Conservation (phyloP, 768 basidiomycete species). For the Saitozyma podzolica region DNA sequence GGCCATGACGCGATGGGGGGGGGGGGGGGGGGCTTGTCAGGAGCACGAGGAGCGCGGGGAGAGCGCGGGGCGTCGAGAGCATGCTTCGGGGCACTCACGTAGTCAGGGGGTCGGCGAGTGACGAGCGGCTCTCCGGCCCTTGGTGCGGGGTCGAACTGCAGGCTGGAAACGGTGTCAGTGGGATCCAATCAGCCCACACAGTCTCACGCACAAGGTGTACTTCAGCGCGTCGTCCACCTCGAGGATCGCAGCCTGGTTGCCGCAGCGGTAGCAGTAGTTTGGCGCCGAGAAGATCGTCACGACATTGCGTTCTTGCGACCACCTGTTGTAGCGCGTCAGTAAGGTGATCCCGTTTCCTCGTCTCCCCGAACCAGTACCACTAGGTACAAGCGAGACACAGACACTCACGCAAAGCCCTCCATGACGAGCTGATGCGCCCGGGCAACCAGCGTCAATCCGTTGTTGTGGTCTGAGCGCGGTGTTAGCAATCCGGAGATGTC, state of each 20-base stretch:
- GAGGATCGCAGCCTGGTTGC: conserved; percentile 99
- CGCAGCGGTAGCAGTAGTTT: conserved; percentile 99
- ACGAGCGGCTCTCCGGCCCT: conserved; percentile 98
- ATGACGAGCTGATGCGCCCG: conserved; percentile 91
- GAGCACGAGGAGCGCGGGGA: neutral
- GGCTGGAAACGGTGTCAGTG: conserved; percentile 58
- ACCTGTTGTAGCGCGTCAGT: conserved; percentile 65
- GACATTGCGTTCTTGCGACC: conserved; percentile 98
- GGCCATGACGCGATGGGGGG: no score
- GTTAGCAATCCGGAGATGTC: conserved; percentile 1
- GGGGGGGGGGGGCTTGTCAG: neutral
- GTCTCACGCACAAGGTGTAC: conserved; percentile 55
- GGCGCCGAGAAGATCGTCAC: conserved; percentile 99
- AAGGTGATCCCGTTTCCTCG: no score
- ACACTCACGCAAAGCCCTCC: conserved; percentile 49
- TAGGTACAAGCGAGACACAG: neutral
- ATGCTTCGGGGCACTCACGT: conserved; percentile 35
- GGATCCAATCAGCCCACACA: conserved; percentile 14
- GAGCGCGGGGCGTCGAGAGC: no score
- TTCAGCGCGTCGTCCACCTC: conserved; percentile 77
- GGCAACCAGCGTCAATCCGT: conserved; percentile 93
- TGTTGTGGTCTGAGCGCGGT: conserved; percentile 74
- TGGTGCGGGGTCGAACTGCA: conserved; percentile 99
- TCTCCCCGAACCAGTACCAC: no score
- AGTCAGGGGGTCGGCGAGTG: conserved; percentile 58